Percentiles rank a stretch among this genome's conserved stretches.
These are phyloP conservation scores for Imleria badia DNA, from an alignment of 768 basidiomycete genomes.

Conservation along the genomic window DNA sequence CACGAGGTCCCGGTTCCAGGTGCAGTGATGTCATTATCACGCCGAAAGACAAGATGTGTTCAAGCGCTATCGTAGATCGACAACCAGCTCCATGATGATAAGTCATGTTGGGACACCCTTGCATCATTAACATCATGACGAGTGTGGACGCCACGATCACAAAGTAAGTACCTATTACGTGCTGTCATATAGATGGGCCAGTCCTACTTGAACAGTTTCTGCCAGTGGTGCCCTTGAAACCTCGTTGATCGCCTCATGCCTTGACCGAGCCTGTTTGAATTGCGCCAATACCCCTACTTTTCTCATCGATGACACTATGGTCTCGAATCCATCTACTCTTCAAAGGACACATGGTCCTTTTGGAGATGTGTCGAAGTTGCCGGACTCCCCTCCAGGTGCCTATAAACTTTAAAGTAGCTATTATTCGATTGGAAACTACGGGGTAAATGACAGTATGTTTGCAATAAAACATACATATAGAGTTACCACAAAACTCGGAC, in stretches of 20 bases:
- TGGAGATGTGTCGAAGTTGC: not conserved
- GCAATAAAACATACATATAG: not conserved
- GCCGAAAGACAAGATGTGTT: no score
- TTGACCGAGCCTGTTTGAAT: not conserved
- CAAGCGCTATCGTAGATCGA: no score
- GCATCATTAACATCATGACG: not conserved
- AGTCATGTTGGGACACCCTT: not conserved
- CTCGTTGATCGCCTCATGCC: constrained; percentile 16
- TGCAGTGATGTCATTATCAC: no score
- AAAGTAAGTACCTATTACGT: not conserved
- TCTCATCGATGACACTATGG: not conserved
- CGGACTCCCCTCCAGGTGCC: not conserved
- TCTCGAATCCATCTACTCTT: not conserved
- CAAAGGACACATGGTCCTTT: not conserved
- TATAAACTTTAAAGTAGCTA: not conserved
- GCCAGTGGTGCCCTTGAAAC: constrained; percentile 11
- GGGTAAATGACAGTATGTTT: not conserved
- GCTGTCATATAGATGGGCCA: not conserved
- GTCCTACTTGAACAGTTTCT: not conserved
- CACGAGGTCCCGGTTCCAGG: not conserved
- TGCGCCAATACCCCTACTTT: not conserved
- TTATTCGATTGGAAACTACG: not conserved
- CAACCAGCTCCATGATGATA: no score
- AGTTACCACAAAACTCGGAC: not conserved
- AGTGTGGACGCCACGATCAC: not conserved